Percentiles rank a stretch among this genome's conserved stretches.
Evolutionary conservation across 1,139 yeast species (phyloP).

Genomic region (Debaryomycetaceae sp.): DNA sequence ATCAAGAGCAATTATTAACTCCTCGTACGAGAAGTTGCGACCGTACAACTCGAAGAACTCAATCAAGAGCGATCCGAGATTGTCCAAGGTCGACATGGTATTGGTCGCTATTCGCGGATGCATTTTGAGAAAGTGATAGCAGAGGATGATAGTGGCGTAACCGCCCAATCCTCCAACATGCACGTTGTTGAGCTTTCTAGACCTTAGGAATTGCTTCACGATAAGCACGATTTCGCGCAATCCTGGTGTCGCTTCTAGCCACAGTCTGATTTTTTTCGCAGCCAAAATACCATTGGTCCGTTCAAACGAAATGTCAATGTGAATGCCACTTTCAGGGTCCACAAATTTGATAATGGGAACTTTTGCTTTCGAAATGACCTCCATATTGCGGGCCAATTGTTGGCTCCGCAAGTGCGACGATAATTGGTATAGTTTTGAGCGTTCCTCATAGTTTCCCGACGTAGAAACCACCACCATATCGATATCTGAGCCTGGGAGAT

Average conservation of each 20-base stretch:
- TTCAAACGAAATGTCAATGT: slow-evolving; percentile 88
- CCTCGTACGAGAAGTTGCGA: slow-evolving; percentile 77
- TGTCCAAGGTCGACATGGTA: slow-evolving; percentile 58
- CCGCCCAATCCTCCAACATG: slow-evolving; percentile 97
- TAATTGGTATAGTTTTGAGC: slow-evolving; percentile 61
- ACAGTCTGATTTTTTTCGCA: slow-evolving; percentile 64
- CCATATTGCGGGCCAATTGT: slow-evolving; percentile 61
- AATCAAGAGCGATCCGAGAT: slow-evolving; percentile 77
- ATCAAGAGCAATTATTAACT: slow-evolving; percentile 54
- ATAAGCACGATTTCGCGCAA: slow-evolving; percentile 75
- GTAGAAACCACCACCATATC: slow-evolving; percentile 81
- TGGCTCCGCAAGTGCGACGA: slow-evolving; percentile 58
- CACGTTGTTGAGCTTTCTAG: slow-evolving; percentile 79
- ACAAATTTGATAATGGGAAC: slow-evolving; percentile 94
- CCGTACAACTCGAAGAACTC: slow-evolving; percentile 97
- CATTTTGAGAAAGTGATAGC: slow-evolving; percentile 65
- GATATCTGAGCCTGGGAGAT: slow-evolving; percentile 92
- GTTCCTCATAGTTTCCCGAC: slow-evolving; percentile 53
- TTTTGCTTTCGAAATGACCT: slow-evolving; percentile 83
- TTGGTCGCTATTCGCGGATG: slow-evolving; percentile 73
- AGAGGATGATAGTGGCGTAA: slow-evolving; percentile 79
- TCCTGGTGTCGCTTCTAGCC: slow-evolving; percentile 72
- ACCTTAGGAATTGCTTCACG: slow-evolving; percentile 75
- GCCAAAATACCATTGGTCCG: slow-evolving; percentile 79
- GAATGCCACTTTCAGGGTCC: slow-evolving; percentile 61